phyloP scores from a whole-genome alignment of 495 filamentous ascomycete genomes.

The Opeltia flavorubescens region DNA sequence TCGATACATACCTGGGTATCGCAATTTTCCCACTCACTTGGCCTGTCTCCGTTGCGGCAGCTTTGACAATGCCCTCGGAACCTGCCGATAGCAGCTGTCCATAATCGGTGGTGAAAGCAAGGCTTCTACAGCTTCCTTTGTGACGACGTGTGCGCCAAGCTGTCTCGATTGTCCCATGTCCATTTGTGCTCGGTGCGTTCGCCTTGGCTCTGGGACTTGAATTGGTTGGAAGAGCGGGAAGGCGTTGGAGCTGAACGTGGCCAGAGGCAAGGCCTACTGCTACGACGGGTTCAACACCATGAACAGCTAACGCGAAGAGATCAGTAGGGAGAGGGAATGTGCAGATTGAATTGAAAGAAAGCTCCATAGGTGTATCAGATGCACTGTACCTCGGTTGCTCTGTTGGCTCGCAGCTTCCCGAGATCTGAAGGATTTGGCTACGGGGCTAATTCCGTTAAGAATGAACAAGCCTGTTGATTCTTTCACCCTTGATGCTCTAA shows the following conservation, averaged over 20 bases:
- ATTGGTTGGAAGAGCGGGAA: slow-evolving; percentile 36
- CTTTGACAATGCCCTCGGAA: slow-evolving; percentile 81
- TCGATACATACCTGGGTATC: slow-evolving; percentile 20
- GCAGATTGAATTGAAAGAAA: slow-evolving; percentile 81
- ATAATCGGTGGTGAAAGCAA: slow-evolving; percentile 68
- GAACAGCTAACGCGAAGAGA: slow-evolving; percentile 76
- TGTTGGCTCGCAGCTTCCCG: no score
- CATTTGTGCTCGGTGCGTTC: slow-evolving; percentile 38
- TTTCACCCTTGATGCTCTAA: no score
- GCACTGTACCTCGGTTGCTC: no score
- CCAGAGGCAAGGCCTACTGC: slow-evolving; percentile 74
- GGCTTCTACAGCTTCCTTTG: slow-evolving; percentile 75
- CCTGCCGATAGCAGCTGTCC: slow-evolving; percentile 71
- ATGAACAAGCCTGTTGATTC: no score
- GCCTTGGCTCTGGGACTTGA: slow-evolving; percentile 24
- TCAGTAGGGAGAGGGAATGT: slow-evolving; percentile 77
- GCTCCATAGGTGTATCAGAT: no score
- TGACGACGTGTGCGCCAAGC: slow-evolving; percentile 80
- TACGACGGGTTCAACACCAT: slow-evolving; percentile 69
- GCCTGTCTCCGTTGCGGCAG: slow-evolving; percentile 66
- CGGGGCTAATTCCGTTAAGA: no score
- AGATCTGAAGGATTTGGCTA: no score
- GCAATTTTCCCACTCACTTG: slow-evolving; percentile 60
- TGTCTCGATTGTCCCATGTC: slow-evolving; percentile 63
- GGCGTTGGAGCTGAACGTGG: slow-evolving; percentile 73